Base-by-base conservation (phyloP, 2,329 filamentous ascomycete species). In the Botrytis cinerea region DNA sequence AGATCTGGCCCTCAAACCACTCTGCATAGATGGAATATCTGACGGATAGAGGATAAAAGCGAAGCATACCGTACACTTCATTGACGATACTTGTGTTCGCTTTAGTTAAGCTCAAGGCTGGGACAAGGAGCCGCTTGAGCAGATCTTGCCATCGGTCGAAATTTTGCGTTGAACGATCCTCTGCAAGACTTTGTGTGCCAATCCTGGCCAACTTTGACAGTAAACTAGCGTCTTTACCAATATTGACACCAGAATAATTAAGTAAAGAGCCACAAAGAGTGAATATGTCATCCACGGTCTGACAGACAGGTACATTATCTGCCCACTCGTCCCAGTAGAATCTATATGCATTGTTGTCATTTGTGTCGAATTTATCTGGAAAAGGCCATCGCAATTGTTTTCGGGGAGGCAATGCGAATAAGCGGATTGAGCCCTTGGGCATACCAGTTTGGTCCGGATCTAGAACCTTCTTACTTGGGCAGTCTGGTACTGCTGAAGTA, bases 241-340 rank as follows among this genome's bases (percentile, higher is more conserved):
- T 95, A 80, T 94, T 94, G 75, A 97, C 91, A 2, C 96, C 95
- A 0, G 95, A 92, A 38, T 95, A 84, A 76, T 96, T 97, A 63
- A 98, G 85, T 35, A 99, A 87, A 1, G 94, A 95, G 73, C 90
- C 89, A 82, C 94, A 97, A 0, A 98, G 88, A 3, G 91, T 90
- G 81, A 98, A 96, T 22, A 99, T 87, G 80, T 99, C 96, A 75
- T 98, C 94, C 9, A 97, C 90, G 2, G 87, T 92, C 81, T 97
- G 95, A 80, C 96, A 99, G 32, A 97, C 84, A 0, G 96, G 97
- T 63, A 99, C 87, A 76, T 96, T 97, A 82, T 98, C 95, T 3
- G 91, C 87, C 96, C 96, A 99, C 78, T 98, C 96, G 74, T 97
- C 94, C 91, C 96, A 98, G 82, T 99, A 99, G 81, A 97, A 98